Percentiles rank a stretch among this genome's conserved stretches.
These are phyloP conservation scores for Russula sp. DNA, from an alignment of 768 basidiomycete genomes.

Conservation along the genomic window DNA sequence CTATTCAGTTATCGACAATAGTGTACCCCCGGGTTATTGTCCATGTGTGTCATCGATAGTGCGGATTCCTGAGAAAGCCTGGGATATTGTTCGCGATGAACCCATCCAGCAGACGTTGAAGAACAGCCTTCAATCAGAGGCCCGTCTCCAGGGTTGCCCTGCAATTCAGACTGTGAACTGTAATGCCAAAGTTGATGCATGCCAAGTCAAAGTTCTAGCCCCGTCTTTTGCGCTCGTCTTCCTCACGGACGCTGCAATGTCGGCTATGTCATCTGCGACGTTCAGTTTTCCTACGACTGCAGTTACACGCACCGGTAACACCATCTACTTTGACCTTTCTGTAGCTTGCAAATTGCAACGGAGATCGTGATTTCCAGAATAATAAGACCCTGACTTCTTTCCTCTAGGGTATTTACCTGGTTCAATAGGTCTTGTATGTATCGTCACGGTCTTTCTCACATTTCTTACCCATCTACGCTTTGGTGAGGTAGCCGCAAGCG, in stretches of 20 bases:
- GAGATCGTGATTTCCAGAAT: conserved; percentile 32
- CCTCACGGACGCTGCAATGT: conserved; percentile 39
- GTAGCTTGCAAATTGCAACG: conserved; percentile 64
- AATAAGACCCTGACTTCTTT: conserved; percentile 32
- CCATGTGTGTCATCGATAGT: conserved; percentile 28
- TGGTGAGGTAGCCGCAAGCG: not conserved
- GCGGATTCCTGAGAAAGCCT: conserved; percentile 15
- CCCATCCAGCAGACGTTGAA: conserved; percentile 46
- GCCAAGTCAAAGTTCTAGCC: conserved; percentile 55
- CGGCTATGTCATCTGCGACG: conserved; percentile 35
- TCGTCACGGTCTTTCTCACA: not conserved
- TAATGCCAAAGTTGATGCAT: conserved; percentile 43
- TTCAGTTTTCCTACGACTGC: conserved; percentile 44
- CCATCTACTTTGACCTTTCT: conserved; percentile 45
- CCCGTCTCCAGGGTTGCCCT: conserved; percentile 49
- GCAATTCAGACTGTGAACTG: conserved; percentile 55
- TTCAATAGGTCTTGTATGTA: not conserved
- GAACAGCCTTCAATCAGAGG: conserved; percentile 55
- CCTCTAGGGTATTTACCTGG: not conserved
- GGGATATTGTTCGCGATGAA: conserved; percentile 6
- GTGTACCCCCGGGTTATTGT: not conserved
- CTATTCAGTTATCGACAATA: not conserved
- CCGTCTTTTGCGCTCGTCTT: conserved; percentile 75
- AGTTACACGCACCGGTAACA: conserved; percentile 47
- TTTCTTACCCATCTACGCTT: not conserved